Evolutionary conservation across 225 moss, liverwort and hornwort species (phyloP).

Genomic region (Asterella californica): DNA sequence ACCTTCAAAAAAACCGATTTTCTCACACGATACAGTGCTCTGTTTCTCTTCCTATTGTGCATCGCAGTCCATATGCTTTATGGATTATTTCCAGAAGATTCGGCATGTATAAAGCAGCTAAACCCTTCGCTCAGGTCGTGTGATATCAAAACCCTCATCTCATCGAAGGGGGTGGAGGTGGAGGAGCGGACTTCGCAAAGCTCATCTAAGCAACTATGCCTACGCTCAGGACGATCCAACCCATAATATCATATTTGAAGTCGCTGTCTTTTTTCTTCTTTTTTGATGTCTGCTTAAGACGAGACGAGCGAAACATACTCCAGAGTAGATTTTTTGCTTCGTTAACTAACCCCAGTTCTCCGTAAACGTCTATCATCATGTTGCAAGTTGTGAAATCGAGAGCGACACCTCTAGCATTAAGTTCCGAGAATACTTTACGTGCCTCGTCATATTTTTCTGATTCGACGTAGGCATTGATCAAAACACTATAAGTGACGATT

Average conservation of each 20-base stretch:
- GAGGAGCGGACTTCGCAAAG: constrained; percentile 74
- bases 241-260: constrained; percentile 98
- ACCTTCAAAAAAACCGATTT: too few species aligned
- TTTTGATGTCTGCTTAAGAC: constrained; percentile 45
- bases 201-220: constrained; percentile 95
- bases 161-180: constrained; percentile 73
- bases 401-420: constrained; percentile 57
- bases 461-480: constrained; percentile 84
- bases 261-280: constrained; percentile 96
- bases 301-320: constrained; percentile 45
- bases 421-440: constrained; percentile 70
- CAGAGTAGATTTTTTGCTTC: constrained; percentile 77
- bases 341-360: constrained; percentile 53
- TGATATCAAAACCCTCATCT: constrained; percentile 35
- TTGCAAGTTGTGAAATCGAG: constrained; percentile 87
- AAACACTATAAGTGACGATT: constrained; percentile 78
- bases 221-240: constrained; percentile 87
- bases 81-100: too few species aligned
- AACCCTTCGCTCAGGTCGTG: not conserved
- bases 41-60: too few species aligned
- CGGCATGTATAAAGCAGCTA: too few species aligned
- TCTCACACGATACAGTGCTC: too few species aligned
- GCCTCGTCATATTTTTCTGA: constrained; percentile 76
- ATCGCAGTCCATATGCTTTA: too few species aligned
- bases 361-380: constrained; percentile 88